Conservation (phyloP, 1,284 basidiomycete species). For the Irpex sp. region DNA sequence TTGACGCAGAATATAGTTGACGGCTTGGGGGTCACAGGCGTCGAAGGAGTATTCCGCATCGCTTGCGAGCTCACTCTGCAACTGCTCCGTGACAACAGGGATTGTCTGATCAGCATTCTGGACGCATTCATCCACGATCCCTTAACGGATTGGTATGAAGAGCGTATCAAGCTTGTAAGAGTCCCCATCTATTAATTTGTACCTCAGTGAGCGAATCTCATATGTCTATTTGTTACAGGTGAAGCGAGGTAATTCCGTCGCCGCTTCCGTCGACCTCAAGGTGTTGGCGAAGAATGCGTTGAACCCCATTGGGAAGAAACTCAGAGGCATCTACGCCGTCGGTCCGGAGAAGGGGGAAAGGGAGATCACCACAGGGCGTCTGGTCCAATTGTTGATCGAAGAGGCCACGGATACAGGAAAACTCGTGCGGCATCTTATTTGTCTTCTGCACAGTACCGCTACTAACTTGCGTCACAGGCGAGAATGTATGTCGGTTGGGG, state of each 20-base stretch:
- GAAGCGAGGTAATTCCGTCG: constrained; percentile 35
- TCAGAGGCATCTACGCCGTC: constrained; percentile 69
- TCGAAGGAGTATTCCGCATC: constrained; percentile 93
- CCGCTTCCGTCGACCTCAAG: constrained; percentile 50
- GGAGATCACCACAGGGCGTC: constrained; percentile 76
- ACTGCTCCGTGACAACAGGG: constrained; percentile 87
- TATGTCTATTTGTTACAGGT: no score
- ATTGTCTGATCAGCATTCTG: constrained; percentile 93
- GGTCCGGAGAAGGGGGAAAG: constrained; percentile 51
- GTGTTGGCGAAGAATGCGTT: constrained; percentile 73
- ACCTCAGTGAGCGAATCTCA: neutral
- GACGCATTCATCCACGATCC: constrained; percentile 99
- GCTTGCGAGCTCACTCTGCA: constrained; percentile 91
- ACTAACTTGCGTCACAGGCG: constrained; percentile 35
- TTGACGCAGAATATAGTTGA: constrained; percentile 94
- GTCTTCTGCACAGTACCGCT: neutral
- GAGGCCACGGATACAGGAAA: constrained; percentile 77
- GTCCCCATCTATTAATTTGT: neutral
- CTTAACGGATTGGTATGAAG: constrained; percentile 92
- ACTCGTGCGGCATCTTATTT: constrained; percentile 50
- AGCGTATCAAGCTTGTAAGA: constrained; percentile 57
- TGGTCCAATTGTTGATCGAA: constrained; percentile 88
- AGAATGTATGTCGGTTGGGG: constrained; percentile 89
- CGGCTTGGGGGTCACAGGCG: constrained; percentile 90
- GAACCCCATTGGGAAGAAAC: constrained; percentile 78